Evolutionary conservation across 192 early-diverging fungal genomes (phyloP).

Genomic region (Funneliformis geosporum): DNA sequence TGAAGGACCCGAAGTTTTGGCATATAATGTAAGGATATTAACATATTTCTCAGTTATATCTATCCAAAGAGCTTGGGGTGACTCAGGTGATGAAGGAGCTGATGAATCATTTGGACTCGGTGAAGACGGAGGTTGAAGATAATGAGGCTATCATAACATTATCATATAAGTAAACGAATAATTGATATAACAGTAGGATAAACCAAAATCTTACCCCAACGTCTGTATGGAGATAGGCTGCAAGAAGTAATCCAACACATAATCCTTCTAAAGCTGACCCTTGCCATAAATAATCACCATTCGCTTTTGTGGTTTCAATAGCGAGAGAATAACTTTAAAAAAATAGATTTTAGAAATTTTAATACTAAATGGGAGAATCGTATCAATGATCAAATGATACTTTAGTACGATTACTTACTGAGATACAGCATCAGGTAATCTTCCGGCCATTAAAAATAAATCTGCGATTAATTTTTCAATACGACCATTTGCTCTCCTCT

Average conservation of each 20-base stretch:
- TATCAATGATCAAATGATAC: not conserved
- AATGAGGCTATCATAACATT: not conserved
- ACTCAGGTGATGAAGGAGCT: slow-evolving; percentile 35
- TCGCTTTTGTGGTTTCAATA: slow-evolving; percentile 67
- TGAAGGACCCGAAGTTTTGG: slow-evolving; percentile 47
- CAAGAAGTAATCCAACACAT: slow-evolving; percentile 60
- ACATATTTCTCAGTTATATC: slow-evolving; percentile 72
- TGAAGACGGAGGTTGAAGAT: slow-evolving; percentile 25
- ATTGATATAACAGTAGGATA: not conserved
- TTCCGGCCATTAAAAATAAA: slow-evolving; percentile 72
- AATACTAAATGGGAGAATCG: not conserved
- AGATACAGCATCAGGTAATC: slow-evolving; percentile 68
- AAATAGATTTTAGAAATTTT: not conserved
- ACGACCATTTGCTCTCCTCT: slow-evolving; percentile 67
- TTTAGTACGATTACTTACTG: slow-evolving; percentile 40
- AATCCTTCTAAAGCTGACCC: slow-evolving; percentile 72
- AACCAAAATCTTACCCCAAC: slow-evolving; percentile 49
- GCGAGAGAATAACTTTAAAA: slow-evolving; percentile 58
- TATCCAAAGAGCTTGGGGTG: slow-evolving; percentile 42
- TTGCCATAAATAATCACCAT: slow-evolving; percentile 74
- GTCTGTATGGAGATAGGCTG: slow-evolving; percentile 62
- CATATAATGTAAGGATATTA: slow-evolving; percentile 66
- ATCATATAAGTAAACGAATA: slow-evolving; percentile 12
- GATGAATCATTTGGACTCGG: slow-evolving; percentile 13
- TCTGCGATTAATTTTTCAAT: slow-evolving; percentile 76